Evolutionary conservation across 2,329 filamentous ascomycete species (phyloP).

Genomic region (Aspergillus flavus): DNA sequence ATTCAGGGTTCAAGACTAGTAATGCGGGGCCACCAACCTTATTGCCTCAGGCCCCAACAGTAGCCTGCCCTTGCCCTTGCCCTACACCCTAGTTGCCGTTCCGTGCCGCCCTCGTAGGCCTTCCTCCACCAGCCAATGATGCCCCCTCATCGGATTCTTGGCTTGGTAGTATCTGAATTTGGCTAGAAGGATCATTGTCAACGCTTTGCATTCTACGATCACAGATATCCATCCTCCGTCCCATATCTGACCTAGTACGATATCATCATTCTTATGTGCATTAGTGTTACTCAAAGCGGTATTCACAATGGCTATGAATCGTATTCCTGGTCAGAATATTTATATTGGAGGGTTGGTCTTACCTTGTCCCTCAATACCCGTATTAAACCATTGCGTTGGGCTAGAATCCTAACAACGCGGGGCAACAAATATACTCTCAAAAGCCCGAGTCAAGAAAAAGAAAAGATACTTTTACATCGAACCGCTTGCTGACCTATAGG

Average conservation of each 20-base stretch:
- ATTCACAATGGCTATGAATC: slow-evolving; percentile 55
- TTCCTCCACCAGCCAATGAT: slow-evolving; percentile 11
- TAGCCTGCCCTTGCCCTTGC: slow-evolving; percentile 20
- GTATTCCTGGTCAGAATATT: slow-evolving; percentile 69
- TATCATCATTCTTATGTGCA: background rate
- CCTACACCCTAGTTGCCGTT: slow-evolving; percentile 20
- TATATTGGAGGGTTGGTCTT: slow-evolving; percentile 73
- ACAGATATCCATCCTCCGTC: background rate
- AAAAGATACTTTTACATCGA: background rate
- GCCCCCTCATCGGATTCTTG: background rate
- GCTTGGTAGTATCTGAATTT: background rate
- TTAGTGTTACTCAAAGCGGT: background rate
- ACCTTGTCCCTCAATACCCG: slow-evolving; percentile 7
- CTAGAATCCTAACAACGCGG: slow-evolving; percentile 7
- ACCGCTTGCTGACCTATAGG: slow-evolving; percentile 8
- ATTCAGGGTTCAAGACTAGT: background rate
- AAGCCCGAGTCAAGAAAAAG: background rate
- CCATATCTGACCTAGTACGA: background rate
- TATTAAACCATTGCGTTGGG: background rate
- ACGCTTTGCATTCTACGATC: background rate
- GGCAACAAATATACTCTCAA: slow-evolving; percentile 1
- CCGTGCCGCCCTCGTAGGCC: background rate
- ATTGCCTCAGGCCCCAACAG: slow-evolving; percentile 12
- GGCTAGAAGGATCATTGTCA: background rate
- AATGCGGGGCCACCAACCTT: slow-evolving; percentile 8